Evolutionary conservation across 495 filamentous ascomycete genomes (phyloP), one percentile per base, ranked within the genome.

Genomic region (Aspergillus wentii): DNA sequence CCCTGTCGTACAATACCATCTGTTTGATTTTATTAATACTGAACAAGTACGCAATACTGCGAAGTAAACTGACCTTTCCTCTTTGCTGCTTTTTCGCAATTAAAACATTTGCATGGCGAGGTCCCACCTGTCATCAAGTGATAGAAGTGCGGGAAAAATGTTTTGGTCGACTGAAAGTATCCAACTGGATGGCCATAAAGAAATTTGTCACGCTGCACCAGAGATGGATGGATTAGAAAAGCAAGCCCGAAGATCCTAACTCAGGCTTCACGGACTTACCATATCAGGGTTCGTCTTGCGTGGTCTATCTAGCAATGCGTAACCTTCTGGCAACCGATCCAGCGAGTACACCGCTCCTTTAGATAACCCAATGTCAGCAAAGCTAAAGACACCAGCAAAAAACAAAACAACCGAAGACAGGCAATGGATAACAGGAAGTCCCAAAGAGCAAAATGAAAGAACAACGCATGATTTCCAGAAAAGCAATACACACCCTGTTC

Each of bases 131-230:
- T 69, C 71, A 80, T 77, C 17, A 82, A 48, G 56, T 66, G 65
- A 31, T 55, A 58, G 52, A 82, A 82, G 43, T 83, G 79, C 0
- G 69, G 68, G 19, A 69, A 77, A 53, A 82, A 82, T 5, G 66
- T 51, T 5, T 59, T 54, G 0, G 70, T 61, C 0, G 77, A 80
- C 22, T 72, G 56, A 29, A 74, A 81, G 23, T 54, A 63, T 4
- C 70, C 69, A 21, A 56, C 57, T 1, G 76, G 75, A 48, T 81
- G 75, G 3, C 78, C 78, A 40, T 60, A 80, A 9, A 81, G 57
- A 31, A 68, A 75, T 16, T 60, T 54, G 42, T 81, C 77, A 32
- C 62, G 54, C 67, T 75, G 36, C 35, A 28, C 6, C 8, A 7
- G 8, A 25, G 8, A 14, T 10, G 10, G 18, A 47, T 30, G 52